phyloP scores from a whole-genome alignment of 2,329 filamentous ascomycete genomes.

The Aspergillus glaucus region DNA sequence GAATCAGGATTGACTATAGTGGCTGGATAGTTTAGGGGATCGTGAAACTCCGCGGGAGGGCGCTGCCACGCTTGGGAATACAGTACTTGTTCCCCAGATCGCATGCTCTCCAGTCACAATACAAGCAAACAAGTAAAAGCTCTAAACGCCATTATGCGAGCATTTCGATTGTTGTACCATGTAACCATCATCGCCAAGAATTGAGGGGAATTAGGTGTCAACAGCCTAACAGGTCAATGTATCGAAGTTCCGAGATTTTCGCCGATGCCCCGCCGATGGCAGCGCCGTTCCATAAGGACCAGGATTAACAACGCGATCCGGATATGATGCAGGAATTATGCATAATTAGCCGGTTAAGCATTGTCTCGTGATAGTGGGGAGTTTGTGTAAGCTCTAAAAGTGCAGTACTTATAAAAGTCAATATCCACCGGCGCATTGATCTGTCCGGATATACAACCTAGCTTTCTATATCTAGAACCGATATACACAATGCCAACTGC shows the following conservation, averaged over 20 bases:
- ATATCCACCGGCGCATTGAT: neutral
- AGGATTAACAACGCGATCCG: neutral
- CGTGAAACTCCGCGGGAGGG: too few species aligned
- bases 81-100: neutral
- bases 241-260: constrained; percentile 18
- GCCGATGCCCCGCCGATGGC: constrained; percentile 18
- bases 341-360: too few species aligned
- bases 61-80: too few species aligned
- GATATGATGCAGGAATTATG: too few species aligned
- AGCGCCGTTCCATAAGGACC: constrained; percentile 3
- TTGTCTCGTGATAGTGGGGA: neutral
- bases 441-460: neutral
- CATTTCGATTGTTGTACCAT: too few species aligned
- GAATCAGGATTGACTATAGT: too few species aligned
- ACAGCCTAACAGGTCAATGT: neutral
- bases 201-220: neutral
- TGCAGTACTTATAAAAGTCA: neutral
- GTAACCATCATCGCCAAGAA: neutral
- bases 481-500: constrained; percentile 12
- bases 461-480: neutral
- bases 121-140: too few species aligned
- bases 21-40: too few species aligned
- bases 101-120: too few species aligned
- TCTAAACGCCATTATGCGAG: too few species aligned
- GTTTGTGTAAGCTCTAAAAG: too few species aligned